Percentiles rank a stretch among this genome's conserved stretches.
phyloP scores from a whole-genome alignment of 352 stramenopile species.

The Phytophthora pseudosyringae region DNA sequence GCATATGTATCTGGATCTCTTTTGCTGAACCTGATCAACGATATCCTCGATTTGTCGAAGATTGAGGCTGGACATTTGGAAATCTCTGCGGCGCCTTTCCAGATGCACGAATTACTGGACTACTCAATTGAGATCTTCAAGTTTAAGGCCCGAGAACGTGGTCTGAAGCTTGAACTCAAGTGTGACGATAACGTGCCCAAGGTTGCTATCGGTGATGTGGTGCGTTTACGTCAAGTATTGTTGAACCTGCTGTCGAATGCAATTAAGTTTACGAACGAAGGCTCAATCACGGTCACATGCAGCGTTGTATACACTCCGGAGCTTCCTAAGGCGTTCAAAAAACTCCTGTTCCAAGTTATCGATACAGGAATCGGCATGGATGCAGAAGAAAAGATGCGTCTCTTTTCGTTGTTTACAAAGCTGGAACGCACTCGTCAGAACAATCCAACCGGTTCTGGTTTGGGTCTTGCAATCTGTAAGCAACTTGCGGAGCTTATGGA shows the following conservation, averaged over 20 bases:
- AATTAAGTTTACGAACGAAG: constrained; percentile 89
- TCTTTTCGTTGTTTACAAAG: constrained; percentile 88
- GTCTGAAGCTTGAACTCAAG: constrained; percentile 86
- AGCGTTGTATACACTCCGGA: constrained; percentile 72
- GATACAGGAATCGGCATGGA: constrained; percentile 87
- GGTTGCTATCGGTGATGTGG: constrained; percentile 79
- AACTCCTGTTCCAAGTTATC: constrained; percentile 86
- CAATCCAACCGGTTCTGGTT: constrained; percentile 86
- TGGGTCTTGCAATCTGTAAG: constrained; percentile 89
- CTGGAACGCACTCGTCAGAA: constrained; percentile 82
- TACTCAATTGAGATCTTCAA: constrained; percentile 93
- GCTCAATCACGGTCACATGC: constrained; percentile 82
- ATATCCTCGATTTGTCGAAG: constrained; percentile 93
- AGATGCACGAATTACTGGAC: constrained; percentile 83
- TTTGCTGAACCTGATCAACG: constrained; percentile 93
- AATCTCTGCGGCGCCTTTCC: constrained; percentile 86
- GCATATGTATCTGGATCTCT: constrained; percentile 85
- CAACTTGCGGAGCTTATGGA: constrained; percentile 91
- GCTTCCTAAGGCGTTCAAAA: constrained; percentile 67
- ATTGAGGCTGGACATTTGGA: constrained; percentile 93
- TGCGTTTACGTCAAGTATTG: constrained; percentile 79
- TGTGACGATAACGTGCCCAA: constrained; percentile 67
- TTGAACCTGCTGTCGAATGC: constrained; percentile 88
- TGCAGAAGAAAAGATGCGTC: constrained; percentile 74
- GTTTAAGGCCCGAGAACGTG: constrained; percentile 85